Evolutionary conservation across 192 early-diverging fungal genomes (phyloP).

Genomic region (Chytriomyces sp.): DNA sequence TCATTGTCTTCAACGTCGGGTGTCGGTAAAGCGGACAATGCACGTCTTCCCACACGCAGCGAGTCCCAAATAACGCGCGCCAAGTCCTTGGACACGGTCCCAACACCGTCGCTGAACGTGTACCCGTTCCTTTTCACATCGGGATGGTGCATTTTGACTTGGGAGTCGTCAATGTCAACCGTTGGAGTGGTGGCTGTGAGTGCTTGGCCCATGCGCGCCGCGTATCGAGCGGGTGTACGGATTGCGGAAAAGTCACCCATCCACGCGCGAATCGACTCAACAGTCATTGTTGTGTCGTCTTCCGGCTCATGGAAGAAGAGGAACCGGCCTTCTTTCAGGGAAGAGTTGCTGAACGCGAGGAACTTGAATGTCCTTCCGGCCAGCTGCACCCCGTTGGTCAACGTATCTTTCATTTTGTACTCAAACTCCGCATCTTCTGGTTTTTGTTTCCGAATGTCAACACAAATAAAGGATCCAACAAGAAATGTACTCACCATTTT

Average conservation of each 20-base stretch:
- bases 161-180: conserved; percentile 22
- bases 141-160: conserved; percentile 42
- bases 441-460: no score
- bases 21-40: background rate
- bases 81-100: conserved; percentile 56
- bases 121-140: conserved; percentile 54
- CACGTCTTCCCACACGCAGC: background rate
- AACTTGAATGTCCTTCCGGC: conserved; percentile 64
- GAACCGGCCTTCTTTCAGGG: conserved; percentile 68
- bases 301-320: conserved; percentile 67
- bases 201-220: conserved; percentile 65
- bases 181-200: conserved; percentile 67
- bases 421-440: conserved; percentile 5
- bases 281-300: background rate
- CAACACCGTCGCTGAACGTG: conserved; percentile 69
- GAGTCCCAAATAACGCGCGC: conserved; percentile 28
- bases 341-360: conserved; percentile 65
- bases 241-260: conserved; percentile 69
- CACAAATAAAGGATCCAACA: no score
- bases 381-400: conserved; percentile 61
- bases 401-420: conserved; percentile 49
- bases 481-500: background rate
- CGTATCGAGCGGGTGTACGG: conserved; percentile 67
- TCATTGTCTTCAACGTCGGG: background rate
- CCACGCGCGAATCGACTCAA: conserved; percentile 58